Percentiles rank a stretch among this genome's conserved stretches.
Conservation (phyloP, 2,329 filamentous ascomycete genomes). For the Pseudocercospora eumusae region DNA sequence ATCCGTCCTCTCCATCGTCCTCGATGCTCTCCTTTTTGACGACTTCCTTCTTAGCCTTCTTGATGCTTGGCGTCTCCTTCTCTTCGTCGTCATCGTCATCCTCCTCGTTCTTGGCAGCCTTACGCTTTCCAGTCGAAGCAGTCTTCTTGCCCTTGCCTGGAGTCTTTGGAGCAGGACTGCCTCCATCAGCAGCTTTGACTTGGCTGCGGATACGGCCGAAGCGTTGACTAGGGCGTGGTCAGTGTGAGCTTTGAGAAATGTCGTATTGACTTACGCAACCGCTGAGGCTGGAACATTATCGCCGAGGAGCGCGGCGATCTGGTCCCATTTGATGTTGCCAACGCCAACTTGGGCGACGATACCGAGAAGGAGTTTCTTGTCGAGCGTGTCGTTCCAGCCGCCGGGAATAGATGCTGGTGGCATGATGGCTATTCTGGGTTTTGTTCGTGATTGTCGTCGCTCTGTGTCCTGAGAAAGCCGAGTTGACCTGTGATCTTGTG, state of each 20-base stretch:
- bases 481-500: no score
- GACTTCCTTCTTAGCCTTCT: slow-evolving; percentile 11
- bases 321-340: not conserved
- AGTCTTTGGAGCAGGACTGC: not conserved
- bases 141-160: slow-evolving; percentile 16
- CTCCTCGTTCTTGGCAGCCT: slow-evolving; percentile 2
- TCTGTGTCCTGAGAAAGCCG: no score
- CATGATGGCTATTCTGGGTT: not conserved
- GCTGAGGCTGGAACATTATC: not conserved
- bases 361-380: slow-evolving; percentile 12
- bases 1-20: slow-evolving; percentile 1
- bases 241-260: no score
- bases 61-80: not conserved
- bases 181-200: not conserved
- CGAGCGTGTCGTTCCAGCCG: slow-evolving; percentile 14
- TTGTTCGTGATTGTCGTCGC: not conserved
- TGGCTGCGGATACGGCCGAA: slow-evolving; percentile 11
- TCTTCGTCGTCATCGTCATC: slow-evolving; percentile 11
- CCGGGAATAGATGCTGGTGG: slow-evolving; percentile 4
- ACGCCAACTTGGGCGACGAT: not conserved
- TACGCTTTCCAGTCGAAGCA: slow-evolving; percentile 10
- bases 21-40: slow-evolving; percentile 7
- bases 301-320: not conserved
- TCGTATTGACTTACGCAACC: not conserved
- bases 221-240: not conserved